Percentiles rank a stretch among this genome's conserved stretches.
Conservation (phyloP, 2,329 filamentous ascomycete genomes). For the Rhexocercosporidium sp. region DNA sequence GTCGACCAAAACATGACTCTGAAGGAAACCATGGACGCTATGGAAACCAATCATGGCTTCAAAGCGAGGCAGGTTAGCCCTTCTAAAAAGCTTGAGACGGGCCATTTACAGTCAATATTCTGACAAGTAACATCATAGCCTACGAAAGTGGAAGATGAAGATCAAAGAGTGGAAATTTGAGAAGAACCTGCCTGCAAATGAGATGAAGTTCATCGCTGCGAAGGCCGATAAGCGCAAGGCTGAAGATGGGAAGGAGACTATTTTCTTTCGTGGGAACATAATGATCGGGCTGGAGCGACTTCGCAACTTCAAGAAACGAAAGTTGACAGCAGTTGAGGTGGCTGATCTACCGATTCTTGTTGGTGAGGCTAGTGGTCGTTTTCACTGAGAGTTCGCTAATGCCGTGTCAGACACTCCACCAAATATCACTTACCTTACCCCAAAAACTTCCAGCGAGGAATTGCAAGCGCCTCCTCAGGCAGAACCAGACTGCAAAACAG, state of each 20-base stretch:
- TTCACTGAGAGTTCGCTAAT: too few relatives aligned
- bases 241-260: slow-evolving; percentile 16
- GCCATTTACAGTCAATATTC: background rate
- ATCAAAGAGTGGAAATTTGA: slow-evolving; percentile 22
- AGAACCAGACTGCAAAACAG: too few relatives aligned
- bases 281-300: background rate
- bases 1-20: slow-evolving; percentile 1
- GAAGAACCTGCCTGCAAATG: slow-evolving; percentile 20
- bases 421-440: background rate
- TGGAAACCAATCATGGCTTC: background rate
- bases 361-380: background rate
- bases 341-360: background rate
- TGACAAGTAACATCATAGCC: background rate
- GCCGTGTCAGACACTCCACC: background rate
- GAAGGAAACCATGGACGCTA: background rate
- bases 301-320: slow-evolving; percentile 19
- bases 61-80: background rate
- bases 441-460: too few relatives aligned
- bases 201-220: slow-evolving; percentile 15
- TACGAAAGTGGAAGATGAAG: slow-evolving; percentile 22
- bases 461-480: too few relatives aligned
- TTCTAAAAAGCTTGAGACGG: background rate
- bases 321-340: background rate
- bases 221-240: slow-evolving; percentile 18
- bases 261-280: background rate